phyloP scores from a whole-genome alignment of 495 filamentous ascomycete species.

The Daldinia decipiens region DNA sequence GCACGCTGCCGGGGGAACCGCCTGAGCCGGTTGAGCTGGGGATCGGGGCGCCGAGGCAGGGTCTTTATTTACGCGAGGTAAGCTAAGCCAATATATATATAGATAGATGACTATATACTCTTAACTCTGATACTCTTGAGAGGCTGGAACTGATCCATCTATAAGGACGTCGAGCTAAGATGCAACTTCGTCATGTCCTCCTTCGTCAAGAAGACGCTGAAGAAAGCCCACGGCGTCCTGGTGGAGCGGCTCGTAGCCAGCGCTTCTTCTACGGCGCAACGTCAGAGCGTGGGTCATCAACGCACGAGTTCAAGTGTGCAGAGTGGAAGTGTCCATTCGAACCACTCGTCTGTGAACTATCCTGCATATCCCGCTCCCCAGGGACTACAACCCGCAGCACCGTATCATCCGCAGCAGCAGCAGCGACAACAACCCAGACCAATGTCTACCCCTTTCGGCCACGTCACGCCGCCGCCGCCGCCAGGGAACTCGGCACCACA shows the following conservation, averaged over 20 bases:
- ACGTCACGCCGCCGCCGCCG: not conserved
- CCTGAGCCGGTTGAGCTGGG: constrained; percentile 68
- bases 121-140: too few relatives aligned
- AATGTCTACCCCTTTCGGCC: not conserved
- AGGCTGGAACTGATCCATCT: not conserved
- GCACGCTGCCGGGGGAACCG: constrained; percentile 71
- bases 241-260: constrained; percentile 67
- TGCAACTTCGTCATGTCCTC: constrained; percentile 76
- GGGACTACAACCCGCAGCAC: constrained; percentile 1
- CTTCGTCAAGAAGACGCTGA: constrained; percentile 81
- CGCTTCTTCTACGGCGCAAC: constrained; percentile 7
- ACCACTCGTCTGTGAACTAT: constrained; percentile 7
- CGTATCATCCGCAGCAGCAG: constrained; percentile 11
- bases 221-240: constrained; percentile 72
- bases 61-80: constrained; percentile 75
- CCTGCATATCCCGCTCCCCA: constrained; percentile 1
- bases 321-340: constrained; percentile 20
- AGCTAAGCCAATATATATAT: not conserved
- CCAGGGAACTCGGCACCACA: not conserved
- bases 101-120: too few relatives aligned
- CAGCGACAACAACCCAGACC: not conserved
- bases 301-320: constrained; percentile 23
- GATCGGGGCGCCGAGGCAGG: constrained; percentile 66
- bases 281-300: constrained; percentile 1
- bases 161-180: constrained; percentile 72